Evolutionary conservation across 1,284 basidiomycete genomes (phyloP).

Genomic region (Cutaneotrichosporon sp.): DNA sequence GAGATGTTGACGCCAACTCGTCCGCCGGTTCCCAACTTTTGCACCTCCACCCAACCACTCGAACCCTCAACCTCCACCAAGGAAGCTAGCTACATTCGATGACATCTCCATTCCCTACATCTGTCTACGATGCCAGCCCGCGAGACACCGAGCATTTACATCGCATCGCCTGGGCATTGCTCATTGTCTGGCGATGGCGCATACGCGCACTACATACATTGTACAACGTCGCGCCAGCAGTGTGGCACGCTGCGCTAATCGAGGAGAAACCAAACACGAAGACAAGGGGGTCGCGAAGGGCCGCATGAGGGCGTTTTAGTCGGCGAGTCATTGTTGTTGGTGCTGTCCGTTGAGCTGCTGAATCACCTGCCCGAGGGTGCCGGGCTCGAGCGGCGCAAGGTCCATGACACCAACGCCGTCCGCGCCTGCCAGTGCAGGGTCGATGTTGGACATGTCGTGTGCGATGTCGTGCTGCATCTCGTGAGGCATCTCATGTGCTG

Average conservation of each 20-base stretch:
- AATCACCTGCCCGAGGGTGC: conserved; percentile 28
- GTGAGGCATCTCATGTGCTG: conserved; percentile 15
- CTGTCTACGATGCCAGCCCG: neutral
- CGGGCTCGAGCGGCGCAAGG: conserved; percentile 20
- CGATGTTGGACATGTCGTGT: conserved; percentile 18
- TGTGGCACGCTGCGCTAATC: neutral
- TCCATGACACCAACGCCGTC: conserved; percentile 13
- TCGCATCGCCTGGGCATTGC: neutral
- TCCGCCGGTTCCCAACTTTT: conserved; percentile 2
- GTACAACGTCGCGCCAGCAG: conserved; percentile 1
- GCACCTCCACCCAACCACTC: neutral
- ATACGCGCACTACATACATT: neutral
- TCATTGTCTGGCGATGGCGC: neutral
- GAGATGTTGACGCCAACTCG: neutral
- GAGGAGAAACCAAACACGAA: conserved; percentile 7
- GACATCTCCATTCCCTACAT: neutral
- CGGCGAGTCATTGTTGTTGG: conserved; percentile 12
- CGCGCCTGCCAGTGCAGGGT: conserved; percentile 30
- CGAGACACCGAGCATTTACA: neutral
- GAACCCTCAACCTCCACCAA: neutral
- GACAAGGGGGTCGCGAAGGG: neutral
- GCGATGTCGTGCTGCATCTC: neutral
- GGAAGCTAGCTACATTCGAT: no score
- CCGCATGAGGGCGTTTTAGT: neutral
- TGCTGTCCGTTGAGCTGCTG: conserved; percentile 26